Percentiles rank a stretch among this genome's conserved stretches.
Conservation (phyloP, 2,329 filamentous ascomycete genomes). For the Coniella lustricola region DNA sequence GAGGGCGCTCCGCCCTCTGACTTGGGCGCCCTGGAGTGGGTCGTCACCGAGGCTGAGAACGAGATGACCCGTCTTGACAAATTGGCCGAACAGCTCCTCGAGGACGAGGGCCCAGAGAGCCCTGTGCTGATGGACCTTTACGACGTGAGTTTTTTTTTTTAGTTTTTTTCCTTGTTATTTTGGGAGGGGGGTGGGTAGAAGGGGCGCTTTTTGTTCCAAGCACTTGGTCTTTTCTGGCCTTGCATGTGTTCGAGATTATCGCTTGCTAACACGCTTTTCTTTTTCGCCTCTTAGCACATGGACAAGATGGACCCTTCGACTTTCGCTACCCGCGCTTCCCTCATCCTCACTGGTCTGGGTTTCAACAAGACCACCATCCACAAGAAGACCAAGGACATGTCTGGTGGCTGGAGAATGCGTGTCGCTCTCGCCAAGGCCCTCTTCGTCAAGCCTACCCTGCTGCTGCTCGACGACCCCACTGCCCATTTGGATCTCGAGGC, state of each 20-base stretch:
- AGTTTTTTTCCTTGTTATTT: too few species aligned
- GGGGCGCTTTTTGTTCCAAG: too few species aligned
- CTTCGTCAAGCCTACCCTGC: constrained; percentile 93
- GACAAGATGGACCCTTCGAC: constrained; percentile 98
- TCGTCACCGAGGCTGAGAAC: constrained; percentile 86
- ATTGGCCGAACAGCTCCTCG: constrained; percentile 81
- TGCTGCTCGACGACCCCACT: constrained; percentile 95
- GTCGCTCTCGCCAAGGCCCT: constrained; percentile 95
- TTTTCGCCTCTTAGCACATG: constrained; percentile 63
- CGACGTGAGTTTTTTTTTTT: constrained; percentile 74
- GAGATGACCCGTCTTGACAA: constrained; percentile 88
- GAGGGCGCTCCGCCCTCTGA: constrained; percentile 89
- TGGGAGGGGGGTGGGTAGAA: too few species aligned
- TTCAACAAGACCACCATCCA: constrained; percentile 98
- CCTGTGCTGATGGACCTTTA: constrained; percentile 90
- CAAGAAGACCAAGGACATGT: constrained; percentile 99
- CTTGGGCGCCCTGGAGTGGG: constrained; percentile 91
- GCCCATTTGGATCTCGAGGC: constrained; percentile 99
- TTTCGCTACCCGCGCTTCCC: constrained; percentile 88
- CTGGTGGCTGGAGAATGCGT: constrained; percentile 99
- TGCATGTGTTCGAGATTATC: too few species aligned
- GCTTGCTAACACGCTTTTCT: constrained; percentile 18
- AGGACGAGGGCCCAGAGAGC: constrained; percentile 86
- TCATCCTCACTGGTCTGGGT: constrained; percentile 95
- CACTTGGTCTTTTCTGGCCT: too few species aligned